Base-by-base conservation (phyloP, 2,329 filamentous ascomycete species). In the Didymella keratinophila region DNA sequence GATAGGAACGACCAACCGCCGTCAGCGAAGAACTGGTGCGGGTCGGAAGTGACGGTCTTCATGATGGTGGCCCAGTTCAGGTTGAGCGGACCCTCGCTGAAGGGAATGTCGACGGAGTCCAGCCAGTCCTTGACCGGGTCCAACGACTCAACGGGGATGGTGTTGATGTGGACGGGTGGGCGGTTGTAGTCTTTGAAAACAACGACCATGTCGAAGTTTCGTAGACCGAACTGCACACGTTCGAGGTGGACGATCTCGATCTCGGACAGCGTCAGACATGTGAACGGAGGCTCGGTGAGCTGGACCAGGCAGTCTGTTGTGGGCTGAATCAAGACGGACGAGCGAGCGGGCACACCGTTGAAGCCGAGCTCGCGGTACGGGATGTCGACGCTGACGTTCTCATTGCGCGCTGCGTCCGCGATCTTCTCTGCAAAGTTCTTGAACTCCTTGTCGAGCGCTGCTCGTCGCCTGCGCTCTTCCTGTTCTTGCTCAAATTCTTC, bases 51-150 rank as follows among this genome's bases (percentile, higher is more conserved):
- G 25, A 99, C 93, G 0, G 95, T 99, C 84, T 99, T 99, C 93
- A 99, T 99, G 74, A 99, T 99, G 16, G 93, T 97, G 11, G 91
- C 90, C 95, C 95, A 99, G 83, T 98, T 98, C 56, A 99, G 84
- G 81, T 99, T 99, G 67, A 99, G 87, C 1, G 94, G 95, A 56
- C 95, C 95, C 78, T 99, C 96, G 12, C 88, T 91, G 81, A 89
- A 98, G 18, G 95, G 89, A 72, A 99, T 96, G 73, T 99, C 94
- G 46, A 95, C 93, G 1, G 90, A 93, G 78, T 99, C 94, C 10
- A 99, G 86, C 89, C 95, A 99, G 73, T 99, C 96, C 79, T 98
- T 98, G 66, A 99, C 94, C 52, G 92, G 89, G 68, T 99, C 95
- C 3, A 99, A 84, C 2, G 90, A 92, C 74, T 99, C 95, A 23